Conservation (phyloP, 108 stramenopile species). For the Nitzschia sp. region DNA sequence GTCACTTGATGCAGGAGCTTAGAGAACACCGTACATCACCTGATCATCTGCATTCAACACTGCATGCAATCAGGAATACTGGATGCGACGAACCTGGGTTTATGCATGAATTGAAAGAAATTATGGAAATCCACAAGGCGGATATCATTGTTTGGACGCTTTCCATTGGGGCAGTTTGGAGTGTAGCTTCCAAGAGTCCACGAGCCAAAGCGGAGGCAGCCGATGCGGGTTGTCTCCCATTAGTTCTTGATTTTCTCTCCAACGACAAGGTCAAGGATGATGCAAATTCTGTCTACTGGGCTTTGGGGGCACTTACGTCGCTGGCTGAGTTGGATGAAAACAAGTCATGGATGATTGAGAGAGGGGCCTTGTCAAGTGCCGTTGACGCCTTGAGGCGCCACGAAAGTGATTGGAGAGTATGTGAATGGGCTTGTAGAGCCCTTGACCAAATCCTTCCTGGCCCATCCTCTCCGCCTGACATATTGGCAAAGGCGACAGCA, state of each 20-base stretch:
- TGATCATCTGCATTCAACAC: constrained; percentile 8
- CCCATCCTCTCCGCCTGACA: neutral
- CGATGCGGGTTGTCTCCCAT: constrained; percentile 23
- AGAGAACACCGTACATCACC: constrained; percentile 10
- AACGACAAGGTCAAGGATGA: constrained; percentile 17
- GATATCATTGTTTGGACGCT: constrained; percentile 22
- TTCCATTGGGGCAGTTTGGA: constrained; percentile 36
- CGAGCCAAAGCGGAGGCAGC: constrained; percentile 13
- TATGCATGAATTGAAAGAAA: constrained; percentile 24
- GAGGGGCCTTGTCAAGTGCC: constrained; percentile 26
- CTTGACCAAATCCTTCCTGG: constrained; percentile 20
- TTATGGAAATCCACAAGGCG: constrained; percentile 27
- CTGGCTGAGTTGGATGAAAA: constrained; percentile 18
- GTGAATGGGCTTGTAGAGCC: constrained; percentile 45
- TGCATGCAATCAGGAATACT: constrained; percentile 37
- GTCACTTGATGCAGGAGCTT: constrained; percentile 12
- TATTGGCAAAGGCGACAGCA: constrained; percentile 19
- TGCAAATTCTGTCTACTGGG: constrained; percentile 32
- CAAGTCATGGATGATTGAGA: constrained; percentile 19
- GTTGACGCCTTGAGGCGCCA: constrained; percentile 22
- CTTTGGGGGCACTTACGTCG: constrained; percentile 24
- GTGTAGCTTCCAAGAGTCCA: constrained; percentile 8
- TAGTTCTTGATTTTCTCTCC: constrained; percentile 23
- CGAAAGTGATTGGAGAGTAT: constrained; percentile 19
- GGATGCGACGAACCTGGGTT: constrained; percentile 21